Conservation (phyloP, 495 filamentous ascomycete genomes). For the Astrocystis sublimbata region DNA sequence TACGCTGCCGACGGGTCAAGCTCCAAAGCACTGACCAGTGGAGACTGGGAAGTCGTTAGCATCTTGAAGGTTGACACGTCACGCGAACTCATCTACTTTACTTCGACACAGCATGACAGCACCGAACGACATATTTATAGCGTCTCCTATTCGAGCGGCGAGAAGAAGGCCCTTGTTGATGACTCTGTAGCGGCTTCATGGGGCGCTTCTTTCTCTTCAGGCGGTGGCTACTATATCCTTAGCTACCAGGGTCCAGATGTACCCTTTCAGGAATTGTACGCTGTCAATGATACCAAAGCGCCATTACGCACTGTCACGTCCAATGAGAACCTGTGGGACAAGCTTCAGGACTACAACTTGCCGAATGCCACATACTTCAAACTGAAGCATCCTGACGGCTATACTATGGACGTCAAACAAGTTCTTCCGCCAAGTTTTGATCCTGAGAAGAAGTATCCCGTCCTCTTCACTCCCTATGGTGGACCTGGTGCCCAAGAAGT, state of each 20-base stretch:
- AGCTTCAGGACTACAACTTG: constrained; percentile 50
- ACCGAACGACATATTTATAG: constrained; percentile 59
- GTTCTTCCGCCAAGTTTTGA: constrained; percentile 53
- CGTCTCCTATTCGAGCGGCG: constrained; percentile 46
- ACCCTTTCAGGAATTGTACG: constrained; percentile 58
- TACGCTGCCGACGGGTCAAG: constrained; percentile 49
- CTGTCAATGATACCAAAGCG: constrained; percentile 41
- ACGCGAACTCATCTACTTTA: constrained; percentile 54
- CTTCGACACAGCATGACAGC: constrained; percentile 54
- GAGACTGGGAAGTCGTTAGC: constrained; percentile 55
- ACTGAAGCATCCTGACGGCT: constrained; percentile 49
- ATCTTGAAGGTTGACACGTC: constrained; percentile 52
- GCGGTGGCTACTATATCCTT: constrained; percentile 56
- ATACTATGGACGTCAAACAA: constrained; percentile 50
- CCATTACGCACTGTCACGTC: constrained; percentile 51
- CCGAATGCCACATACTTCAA: constrained; percentile 52
- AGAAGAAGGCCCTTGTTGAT: constrained; percentile 54
- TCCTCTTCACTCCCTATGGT: constrained; percentile 58
- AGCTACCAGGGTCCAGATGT: constrained; percentile 57
- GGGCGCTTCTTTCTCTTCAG: constrained; percentile 55
- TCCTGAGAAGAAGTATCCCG: constrained; percentile 55
- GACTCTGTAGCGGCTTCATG: constrained; percentile 49
- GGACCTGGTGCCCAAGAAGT: constrained; percentile 56
- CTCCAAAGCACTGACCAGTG: constrained; percentile 51
- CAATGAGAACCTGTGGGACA: constrained; percentile 48